Base-by-base conservation (phyloP, 1,139 yeast species). In the Wickerhamomyces sp. region DNA sequence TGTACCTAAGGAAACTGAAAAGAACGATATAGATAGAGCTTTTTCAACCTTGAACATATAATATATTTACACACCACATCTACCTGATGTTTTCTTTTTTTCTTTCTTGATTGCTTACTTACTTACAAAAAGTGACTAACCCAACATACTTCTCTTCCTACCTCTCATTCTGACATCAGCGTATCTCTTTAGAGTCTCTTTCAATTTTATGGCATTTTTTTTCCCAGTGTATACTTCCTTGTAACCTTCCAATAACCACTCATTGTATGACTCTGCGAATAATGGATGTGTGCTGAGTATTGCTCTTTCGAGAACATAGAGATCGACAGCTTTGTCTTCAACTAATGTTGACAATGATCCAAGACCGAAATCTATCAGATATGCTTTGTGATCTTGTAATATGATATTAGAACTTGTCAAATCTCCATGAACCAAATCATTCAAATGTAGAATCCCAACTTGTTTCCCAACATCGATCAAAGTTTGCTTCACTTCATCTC, bases 241-340 rank as follows among this genome's bases (percentile, higher is more conserved):
- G 54, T 89, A 91, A 0, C 96, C 96, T 35, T 75, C 70, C 45
- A 89, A 62, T 10, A 89, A 54, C 88, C 93, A 81, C 29, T 62
- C 57, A 47, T 75, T 80, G 56, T 88, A 87, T 28, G 58, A 51
- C 2, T 69, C 73, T 5, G 95, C 70, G 51, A 72, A 74, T 5
- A 70, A 69, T 0, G 98, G 91, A 57, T 93, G 98, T 1, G 98
- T 93, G 46, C 95, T 85, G 26, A 75, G 62, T 16, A 93, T 73
- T 1, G 99, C 98, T 49, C 97, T 68, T 57, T 93, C 98, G 43
- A 93, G 64, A 9, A 93, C 97, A 52, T 91, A 93, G 40, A 93
- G 59, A 57, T 93, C 99, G 13, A 93, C 98, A 3, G 98, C 97
- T 57, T 87, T 88, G 55, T 91, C 97, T 51, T 93, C 98, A 0